Base-by-base conservation (phyloP, 1,284 basidiomycete species). In the Quambalaria eucalypti region DNA sequence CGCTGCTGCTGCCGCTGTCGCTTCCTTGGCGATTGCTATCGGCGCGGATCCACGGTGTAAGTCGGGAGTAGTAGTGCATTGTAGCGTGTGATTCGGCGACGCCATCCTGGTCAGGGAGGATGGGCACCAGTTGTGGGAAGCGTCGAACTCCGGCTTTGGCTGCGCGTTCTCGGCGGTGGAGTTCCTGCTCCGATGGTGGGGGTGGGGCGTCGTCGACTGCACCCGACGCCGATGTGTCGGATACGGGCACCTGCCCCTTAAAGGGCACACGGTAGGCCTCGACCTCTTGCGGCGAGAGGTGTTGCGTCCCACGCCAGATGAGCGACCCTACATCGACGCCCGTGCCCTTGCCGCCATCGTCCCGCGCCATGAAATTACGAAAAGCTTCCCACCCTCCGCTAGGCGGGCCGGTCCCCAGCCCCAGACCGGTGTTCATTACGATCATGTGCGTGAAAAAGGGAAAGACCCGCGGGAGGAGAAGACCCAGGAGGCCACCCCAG, bases 381-480 rank as follows among this genome's bases (percentile, higher is more conserved):
- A 54, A 54, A 9, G 19, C 28, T 9, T 29, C 19, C 52, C 52
- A 54, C 9, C 48, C 52, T 29, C 16, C 21, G 4, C 48, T 28
- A n/a, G n/a, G n/a, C 12, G 52, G 52, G 19, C n/a, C 10, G n/a
- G 14, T 30, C 8, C 52, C 52, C 7, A 48, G 21, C 8, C 52
- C 52, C 4, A 54, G 28, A 14, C 21, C 52, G 2, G 52, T 54
- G 21, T 54, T 54, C 52, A 54, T 54, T 7, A 54, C 52, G 40
- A 54, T 19, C 28, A 54, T 44, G 28, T 54, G 44, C 4, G 25
- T 50, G 40, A 54, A 52, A 21, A 23, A 9, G 21, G 52, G 52
- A 30, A 54, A 54, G 40, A 54, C 48, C 16, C 12, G 23, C 12
- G 52, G 52, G 12, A 54, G 28, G n/a, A 54, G n/a, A n/a, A 54